Base-by-base conservation (phyloP, 331 rosid genomes). In the Pyracantha coccinea region DNA sequence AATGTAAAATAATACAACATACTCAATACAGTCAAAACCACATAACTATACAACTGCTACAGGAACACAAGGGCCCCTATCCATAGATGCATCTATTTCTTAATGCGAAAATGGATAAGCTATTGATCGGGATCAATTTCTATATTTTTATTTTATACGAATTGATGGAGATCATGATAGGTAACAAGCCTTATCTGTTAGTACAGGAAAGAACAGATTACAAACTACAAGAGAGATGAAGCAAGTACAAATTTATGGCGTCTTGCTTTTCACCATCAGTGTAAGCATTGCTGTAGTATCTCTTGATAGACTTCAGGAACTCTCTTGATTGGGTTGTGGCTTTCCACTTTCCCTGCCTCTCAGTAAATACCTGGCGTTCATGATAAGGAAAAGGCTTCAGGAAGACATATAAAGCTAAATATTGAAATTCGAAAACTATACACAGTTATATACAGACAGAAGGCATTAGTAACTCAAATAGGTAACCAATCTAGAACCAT, bases 261-360 rank as follows among this genome's bases (percentile, higher is more conserved):
- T 94, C 99, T 86, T 94, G 99, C 82, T 94, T 94, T 87, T 94
- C 99, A 57, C 99, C 97, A 55, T 94, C 99, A 8, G 93, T 94
- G 80, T 87, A 94, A 68, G 99, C 85, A 85, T 94, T 94, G 86
- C 91, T 88, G 77, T 94, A 94, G 81, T 94, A 92, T 60, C 99
- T 88, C 83, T 90, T 88, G 64, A 94, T 92, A 73, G 97, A 92
- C 83, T 94, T 94, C 77, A 92, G 58, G 80, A 94, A 86, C 80
- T 94, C 99, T 83, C 87, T 89, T 64, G 99, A 90, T 73, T 90
- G 96, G 62, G 97, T 87, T 52, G 97, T 90, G 83, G 97, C 99
- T 84, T 86, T 94, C 97, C 99, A 94, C 85, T 88, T 92, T 73
- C 99, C 99, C 73, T 90, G 98, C 85, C 96, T 90, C 84, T 94